Base-by-base conservation (phyloP, 352 stramenopile genomes). In the Paralagenidium karlingii region DNA sequence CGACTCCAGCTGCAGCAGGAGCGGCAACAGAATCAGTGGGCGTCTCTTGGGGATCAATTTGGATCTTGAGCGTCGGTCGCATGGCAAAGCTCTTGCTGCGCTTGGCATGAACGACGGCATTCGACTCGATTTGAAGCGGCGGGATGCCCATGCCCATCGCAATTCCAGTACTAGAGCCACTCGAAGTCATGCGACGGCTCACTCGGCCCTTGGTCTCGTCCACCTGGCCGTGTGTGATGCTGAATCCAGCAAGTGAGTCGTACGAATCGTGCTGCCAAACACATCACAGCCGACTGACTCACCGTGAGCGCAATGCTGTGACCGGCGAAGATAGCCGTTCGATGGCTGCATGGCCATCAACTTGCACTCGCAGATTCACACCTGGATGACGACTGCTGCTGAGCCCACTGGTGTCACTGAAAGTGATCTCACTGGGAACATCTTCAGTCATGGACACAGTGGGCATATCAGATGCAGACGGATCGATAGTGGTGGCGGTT, bases 331-430 rank as follows among this genome's bases (percentile, higher is more conserved):
- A 66, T 1, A 57, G 51, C 27, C 43, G 19, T 54, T 38, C 2
- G 46, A 29, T 18, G 43, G 47, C 42, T 3, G 49, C 46, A 12
- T 52, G 49, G 20, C 49, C 38, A 33, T 70, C 56, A 6, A 82
- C 70, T 31, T 79, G 64, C 10, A 81, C 64, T 10, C 62, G 59
- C 3, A 83, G 49, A 33, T 81, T 62, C n/a, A 79, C 37, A 15
- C 67, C 63, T 46, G 66, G 55, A 2, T 59, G 63, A 2, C 52
- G 48, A 10, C 33, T 16, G 33, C 10, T 16, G 13, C 9, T 16
- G 13, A 11, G 12, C 9, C 13, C 18, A 38, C 18, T 16, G 33
- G 8, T 8, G 41, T 27, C 30, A 49, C 46, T 2, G n/a, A 40
- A 2, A 29, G 15, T 11, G 39, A n/a, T 9, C 27, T 11, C 13